These are phyloP conservation scores for Bryopsis sp. DNA, from an alignment of 139 green algal genomes.

Conservation along the genomic window DNA sequence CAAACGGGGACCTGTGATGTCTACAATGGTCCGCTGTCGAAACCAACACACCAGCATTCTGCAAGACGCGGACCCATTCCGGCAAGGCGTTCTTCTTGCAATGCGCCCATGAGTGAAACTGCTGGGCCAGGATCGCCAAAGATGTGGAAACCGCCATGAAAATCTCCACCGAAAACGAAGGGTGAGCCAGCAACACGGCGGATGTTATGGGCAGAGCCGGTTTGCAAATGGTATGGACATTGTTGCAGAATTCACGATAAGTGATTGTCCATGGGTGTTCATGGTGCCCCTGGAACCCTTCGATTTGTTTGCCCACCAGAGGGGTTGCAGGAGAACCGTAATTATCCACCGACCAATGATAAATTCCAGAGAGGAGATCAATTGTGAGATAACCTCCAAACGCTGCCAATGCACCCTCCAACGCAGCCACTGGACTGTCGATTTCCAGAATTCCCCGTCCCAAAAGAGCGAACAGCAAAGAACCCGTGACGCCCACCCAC, in stretches of 20 bases:
- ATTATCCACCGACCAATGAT: constrained; percentile 91
- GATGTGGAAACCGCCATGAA: constrained; percentile 22
- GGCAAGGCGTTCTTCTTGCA: constrained; percentile 80
- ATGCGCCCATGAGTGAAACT: constrained; percentile 96
- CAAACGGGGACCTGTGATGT: constrained; percentile 89
- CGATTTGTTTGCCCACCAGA: constrained; percentile 87
- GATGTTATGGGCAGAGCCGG: constrained; percentile 1
- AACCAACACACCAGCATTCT: constrained; percentile 74
- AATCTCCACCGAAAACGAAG: not conserved
- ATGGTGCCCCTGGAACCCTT: constrained; percentile 93
- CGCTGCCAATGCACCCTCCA: not conserved
- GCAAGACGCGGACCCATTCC: constrained; percentile 52
- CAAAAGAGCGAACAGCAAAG: too few species aligned
- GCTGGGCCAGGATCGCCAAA: constrained; percentile 86
- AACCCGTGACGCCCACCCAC: too few species aligned
- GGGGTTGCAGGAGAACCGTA: constrained; percentile 84
- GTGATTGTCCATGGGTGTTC: constrained; percentile 95
- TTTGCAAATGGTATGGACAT: constrained; percentile 52
- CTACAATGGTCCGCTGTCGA: constrained; percentile 71
- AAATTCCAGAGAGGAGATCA: constrained; percentile 42
- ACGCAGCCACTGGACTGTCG: too few species aligned
- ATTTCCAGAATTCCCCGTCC: too few species aligned
- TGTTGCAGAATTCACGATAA: constrained; percentile 91
- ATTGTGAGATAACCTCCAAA: not conserved
- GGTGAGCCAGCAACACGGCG: not conserved